Conservation (phyloP, 768 basidiomycete species). For the Podaxis sp. region DNA sequence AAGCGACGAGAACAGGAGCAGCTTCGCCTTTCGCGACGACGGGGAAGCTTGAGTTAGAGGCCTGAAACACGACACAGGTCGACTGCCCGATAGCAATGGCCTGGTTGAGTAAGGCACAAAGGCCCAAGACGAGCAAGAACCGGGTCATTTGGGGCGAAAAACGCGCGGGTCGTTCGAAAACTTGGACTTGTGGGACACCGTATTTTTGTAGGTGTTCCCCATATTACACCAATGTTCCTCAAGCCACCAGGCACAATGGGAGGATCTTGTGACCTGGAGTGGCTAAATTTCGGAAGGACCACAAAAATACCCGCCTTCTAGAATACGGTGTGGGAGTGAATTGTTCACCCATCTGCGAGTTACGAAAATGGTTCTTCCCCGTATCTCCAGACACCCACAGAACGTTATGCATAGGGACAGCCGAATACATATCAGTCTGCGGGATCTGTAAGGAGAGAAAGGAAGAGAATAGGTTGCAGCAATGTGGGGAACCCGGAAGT, state of each 20-base stretch:
- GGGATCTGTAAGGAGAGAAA: not conserved
- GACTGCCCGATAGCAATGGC: slow-evolving; percentile 42
- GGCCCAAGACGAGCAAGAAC: slow-evolving; percentile 10
- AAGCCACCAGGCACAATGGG: not conserved
- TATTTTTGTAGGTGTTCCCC: slow-evolving; percentile 4
- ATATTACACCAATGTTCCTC: not conserved
- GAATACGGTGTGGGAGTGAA: not conserved
- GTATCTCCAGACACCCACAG: not conserved
- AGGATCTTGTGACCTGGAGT: slow-evolving; percentile 3
- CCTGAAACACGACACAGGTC: slow-evolving; percentile 42
- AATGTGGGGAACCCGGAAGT: not conserved
- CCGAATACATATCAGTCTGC: not conserved
- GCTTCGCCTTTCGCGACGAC: slow-evolving; percentile 42
- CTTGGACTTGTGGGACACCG: not conserved
- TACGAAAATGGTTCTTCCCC: not conserved
- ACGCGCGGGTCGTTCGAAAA: not conserved
- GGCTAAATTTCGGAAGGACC: slow-evolving; percentile 7
- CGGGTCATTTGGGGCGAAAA: not conserved
- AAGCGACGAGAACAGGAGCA: slow-evolving; percentile 44
- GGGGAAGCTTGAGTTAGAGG: slow-evolving; percentile 33
- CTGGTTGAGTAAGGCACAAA: slow-evolving; percentile 17
- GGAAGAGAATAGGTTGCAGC: not conserved
- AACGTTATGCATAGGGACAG: not conserved
- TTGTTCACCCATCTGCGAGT: not conserved
- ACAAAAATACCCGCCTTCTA: not conserved